phyloP scores from a whole-genome alignment of 2,329 filamentous ascomycete species.

The Acrocalymma vagum region DNA sequence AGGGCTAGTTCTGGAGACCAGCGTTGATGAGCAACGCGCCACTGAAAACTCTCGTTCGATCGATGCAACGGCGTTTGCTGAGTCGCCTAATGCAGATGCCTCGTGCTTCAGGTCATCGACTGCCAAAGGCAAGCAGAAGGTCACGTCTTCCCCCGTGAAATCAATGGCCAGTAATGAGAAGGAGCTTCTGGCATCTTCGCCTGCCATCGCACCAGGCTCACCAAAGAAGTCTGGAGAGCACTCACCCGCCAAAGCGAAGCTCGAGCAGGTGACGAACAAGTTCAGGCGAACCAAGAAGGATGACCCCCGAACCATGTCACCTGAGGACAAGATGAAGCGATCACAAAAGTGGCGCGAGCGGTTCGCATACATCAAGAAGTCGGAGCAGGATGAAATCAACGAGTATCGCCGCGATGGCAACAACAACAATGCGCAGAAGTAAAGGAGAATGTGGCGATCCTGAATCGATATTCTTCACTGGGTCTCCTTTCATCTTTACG shows the following conservation, averaged over 20 bases:
- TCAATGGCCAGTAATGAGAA: conserved; percentile 13
- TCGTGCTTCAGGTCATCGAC: conserved; percentile 42
- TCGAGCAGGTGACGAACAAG: conserved; percentile 57
- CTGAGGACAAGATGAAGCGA: conserved; percentile 45
- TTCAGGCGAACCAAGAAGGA: conserved; percentile 49
- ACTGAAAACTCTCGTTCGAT: conserved; percentile 12
- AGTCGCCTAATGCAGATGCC: conserved; percentile 29
- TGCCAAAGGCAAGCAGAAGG: conserved; percentile 43
- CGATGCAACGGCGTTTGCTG: conserved; percentile 12
- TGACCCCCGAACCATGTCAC: conserved; percentile 45
- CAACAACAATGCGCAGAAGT: conserved; percentile 13
- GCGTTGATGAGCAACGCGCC: conserved; percentile 17
- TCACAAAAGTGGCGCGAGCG: conserved; percentile 46
- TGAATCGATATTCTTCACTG: background rate
- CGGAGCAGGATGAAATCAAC: conserved; percentile 37
- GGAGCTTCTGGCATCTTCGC: conserved; percentile 30
- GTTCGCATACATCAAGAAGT: conserved; percentile 42
- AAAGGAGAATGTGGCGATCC: conserved; percentile 1
- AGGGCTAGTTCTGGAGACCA: conserved; percentile 33
- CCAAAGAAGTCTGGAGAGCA: conserved; percentile 47
- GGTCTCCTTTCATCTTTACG: background rate
- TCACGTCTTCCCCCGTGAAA: conserved; percentile 32
- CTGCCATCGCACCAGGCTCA: conserved; percentile 32
- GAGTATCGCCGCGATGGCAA: too few relatives aligned
- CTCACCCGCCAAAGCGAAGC: conserved; percentile 56